These are phyloP conservation scores for Strobilomyces dryophilus DNA, from an alignment of 768 basidiomycete species.

Conservation along the genomic window DNA sequence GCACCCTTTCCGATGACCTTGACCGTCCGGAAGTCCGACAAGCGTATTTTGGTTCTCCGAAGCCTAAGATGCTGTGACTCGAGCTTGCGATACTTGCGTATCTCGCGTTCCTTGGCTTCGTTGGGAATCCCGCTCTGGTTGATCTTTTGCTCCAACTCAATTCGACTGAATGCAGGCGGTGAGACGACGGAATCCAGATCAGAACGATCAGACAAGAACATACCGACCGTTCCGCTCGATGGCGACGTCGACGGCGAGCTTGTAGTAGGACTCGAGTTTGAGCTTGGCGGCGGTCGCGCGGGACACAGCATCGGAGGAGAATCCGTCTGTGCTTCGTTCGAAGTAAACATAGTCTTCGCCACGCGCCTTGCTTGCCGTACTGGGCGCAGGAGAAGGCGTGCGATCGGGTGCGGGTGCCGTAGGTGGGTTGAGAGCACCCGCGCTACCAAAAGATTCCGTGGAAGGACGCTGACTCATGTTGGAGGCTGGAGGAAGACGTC, in stretches of 20 bases:
- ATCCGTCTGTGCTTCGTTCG: conserved; percentile 76
- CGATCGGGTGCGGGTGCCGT: conserved; percentile 23
- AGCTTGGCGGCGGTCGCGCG: conserved; percentile 92
- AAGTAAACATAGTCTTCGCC: conserved; percentile 86
- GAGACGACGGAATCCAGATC: background rate
- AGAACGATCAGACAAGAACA: conserved; percentile 10
- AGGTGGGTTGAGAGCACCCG: conserved; percentile 15
- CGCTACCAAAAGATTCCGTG: conserved; percentile 22
- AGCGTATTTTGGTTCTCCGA: conserved; percentile 86
- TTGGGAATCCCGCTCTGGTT: conserved; percentile 66
- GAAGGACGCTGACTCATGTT: conserved; percentile 31
- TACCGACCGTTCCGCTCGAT: conserved; percentile 94
- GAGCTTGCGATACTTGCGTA: conserved; percentile 79
- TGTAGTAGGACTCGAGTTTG: conserved; percentile 97
- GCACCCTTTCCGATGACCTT: conserved; percentile 99
- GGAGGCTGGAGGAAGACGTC: conserved; percentile 4
- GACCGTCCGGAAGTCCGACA: conserved; percentile 91
- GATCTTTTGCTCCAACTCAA: conserved; percentile 84
- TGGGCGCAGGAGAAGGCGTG: conserved; percentile 27
- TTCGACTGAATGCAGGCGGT: conserved; percentile 51
- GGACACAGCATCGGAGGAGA: conserved; percentile 83
- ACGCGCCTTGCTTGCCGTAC: conserved; percentile 27
- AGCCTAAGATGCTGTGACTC: conserved; percentile 91
- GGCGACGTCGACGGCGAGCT: conserved; percentile 94
- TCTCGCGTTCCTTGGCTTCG: conserved; percentile 86